Evolutionary conservation across 495 filamentous ascomycete species (phyloP), one percentile per base, ranked within the genome.

Genomic region (Aspergillus taichungensis): DNA sequence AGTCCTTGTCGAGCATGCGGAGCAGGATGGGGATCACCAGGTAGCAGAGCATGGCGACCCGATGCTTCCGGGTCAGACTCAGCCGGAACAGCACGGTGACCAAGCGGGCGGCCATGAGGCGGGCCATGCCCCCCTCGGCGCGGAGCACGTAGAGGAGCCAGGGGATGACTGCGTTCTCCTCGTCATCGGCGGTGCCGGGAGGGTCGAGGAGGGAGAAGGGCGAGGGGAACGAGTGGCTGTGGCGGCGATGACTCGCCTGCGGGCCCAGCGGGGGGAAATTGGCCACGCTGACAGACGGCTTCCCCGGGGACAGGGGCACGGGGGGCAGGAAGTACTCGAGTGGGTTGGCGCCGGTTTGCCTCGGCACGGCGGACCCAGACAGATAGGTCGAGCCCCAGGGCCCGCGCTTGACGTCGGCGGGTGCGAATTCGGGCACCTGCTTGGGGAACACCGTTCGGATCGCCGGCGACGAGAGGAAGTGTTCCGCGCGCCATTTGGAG

Each of bases 141-240:
- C 87, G 74, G 24, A 83, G 73, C 10, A 87, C 59, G 43, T 78
- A 71, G 27, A 96, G 75, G 9, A 98, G 78, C 85, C 88, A 96
- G 8, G 83, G 79, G 34, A 94, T 75, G 8, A 97, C 62, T 13
- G 84, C 77, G 46, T 79, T 94, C 51, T 95, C 91, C 11, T 81
- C 75, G 6, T 88, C 80, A 35, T 84, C 80, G 1, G 65, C 45
- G 6, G 72, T 59, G 18, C 18, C 18, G 2, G 63, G 49, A 6
- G 57, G 54, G 10, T 72, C 65, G 13, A 61, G 51, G 6, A 61
- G 56, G 27, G 67, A 61, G 33, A 66, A 56, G 14, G 62, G 54
- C 13, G 62, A 52, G 29, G 61, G 42, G 53, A 64, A 64, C 35
- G 73, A 59, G 47, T 72, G 58, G 53, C 71, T 62, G 46, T 61